Conservation (phyloP, 345 rosid species). For the Angophora floribunda region DNA sequence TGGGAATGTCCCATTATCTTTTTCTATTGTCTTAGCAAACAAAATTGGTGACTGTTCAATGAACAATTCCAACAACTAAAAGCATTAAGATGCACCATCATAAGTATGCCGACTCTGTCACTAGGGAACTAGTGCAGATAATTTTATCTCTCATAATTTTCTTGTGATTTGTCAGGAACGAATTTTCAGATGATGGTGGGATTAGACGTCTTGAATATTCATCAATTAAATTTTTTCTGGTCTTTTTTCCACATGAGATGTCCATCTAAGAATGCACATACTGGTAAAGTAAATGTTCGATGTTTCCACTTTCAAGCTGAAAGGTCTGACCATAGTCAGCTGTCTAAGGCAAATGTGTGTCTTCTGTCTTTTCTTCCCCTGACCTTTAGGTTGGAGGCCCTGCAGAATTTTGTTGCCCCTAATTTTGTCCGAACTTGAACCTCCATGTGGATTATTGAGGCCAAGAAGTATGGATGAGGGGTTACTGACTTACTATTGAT, state of each 20-base stretch:
- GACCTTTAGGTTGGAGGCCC: neutral
- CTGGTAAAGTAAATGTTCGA: neutral
- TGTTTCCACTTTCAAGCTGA: neutral
- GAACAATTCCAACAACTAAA: neutral
- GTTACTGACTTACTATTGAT: neutral
- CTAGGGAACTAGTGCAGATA: neutral
- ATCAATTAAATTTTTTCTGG: neutral
- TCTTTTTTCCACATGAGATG: neutral
- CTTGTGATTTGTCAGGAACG: neutral
- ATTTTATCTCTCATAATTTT: neutral
- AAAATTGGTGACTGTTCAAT: neutral
- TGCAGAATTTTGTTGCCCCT: neutral
- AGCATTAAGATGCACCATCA: neutral
- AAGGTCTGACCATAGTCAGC: neutral
- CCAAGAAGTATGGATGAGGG: neutral
- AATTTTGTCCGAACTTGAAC: neutral
- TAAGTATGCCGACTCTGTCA: neutral
- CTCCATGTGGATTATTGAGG: neutral
- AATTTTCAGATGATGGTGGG: neutral
- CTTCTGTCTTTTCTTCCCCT: neutral
- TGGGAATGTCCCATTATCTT: neutral
- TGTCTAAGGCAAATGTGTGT: neutral
- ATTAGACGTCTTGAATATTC: neutral
- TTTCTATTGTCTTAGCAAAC: neutral
- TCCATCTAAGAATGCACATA: neutral